Evolutionary conservation across 2,329 filamentous ascomycete species (phyloP).

Genomic region (Monosporascus cannonballus): DNA sequence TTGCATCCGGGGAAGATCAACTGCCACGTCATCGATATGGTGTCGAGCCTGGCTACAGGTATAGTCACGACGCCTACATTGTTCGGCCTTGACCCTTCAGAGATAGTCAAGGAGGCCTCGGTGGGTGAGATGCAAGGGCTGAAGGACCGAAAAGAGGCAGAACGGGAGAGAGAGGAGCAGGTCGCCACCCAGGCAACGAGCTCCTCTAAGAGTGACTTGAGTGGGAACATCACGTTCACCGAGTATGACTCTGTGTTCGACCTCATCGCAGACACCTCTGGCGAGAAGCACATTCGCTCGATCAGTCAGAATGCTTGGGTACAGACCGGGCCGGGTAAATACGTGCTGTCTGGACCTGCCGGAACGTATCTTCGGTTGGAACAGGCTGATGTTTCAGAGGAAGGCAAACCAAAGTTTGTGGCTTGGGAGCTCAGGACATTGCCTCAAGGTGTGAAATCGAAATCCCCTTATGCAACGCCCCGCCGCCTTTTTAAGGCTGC

Average conservation of each 20-base stretch:
- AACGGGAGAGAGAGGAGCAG: constrained; percentile 28
- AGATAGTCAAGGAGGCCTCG: constrained; percentile 64
- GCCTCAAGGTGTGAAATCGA: constrained; percentile 34
- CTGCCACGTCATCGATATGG: constrained; percentile 96
- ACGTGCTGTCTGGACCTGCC: constrained; percentile 60
- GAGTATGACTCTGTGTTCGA: constrained; percentile 93
- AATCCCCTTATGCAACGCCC: constrained; percentile 61
- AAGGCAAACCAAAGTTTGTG: constrained; percentile 28
- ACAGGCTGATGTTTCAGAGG: constrained; percentile 26
- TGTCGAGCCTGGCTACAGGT: constrained; percentile 75
- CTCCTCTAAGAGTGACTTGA: neutral
- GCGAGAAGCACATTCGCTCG: constrained; percentile 70
- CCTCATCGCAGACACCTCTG: constrained; percentile 73
- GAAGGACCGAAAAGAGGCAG: constrained; percentile 40
- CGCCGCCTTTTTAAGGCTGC: constrained; percentile 58
- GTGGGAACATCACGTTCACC: constrained; percentile 64
- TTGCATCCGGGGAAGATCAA: constrained; percentile 74
- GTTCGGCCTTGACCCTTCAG: constrained; percentile 82
- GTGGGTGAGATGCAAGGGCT: constrained; percentile 54
- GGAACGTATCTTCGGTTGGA: constrained; percentile 57
- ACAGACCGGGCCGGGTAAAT: constrained; percentile 61
- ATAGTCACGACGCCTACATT: constrained; percentile 88
- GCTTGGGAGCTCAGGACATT: constrained; percentile 44
- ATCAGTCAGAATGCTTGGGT: constrained; percentile 81
- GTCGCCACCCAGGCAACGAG: constrained; percentile 5